Percentiles rank a stretch among this genome's conserved stretches.
Evolutionary conservation across 495 filamentous ascomycete species (phyloP).

Genomic region (Tricharina praecox): DNA sequence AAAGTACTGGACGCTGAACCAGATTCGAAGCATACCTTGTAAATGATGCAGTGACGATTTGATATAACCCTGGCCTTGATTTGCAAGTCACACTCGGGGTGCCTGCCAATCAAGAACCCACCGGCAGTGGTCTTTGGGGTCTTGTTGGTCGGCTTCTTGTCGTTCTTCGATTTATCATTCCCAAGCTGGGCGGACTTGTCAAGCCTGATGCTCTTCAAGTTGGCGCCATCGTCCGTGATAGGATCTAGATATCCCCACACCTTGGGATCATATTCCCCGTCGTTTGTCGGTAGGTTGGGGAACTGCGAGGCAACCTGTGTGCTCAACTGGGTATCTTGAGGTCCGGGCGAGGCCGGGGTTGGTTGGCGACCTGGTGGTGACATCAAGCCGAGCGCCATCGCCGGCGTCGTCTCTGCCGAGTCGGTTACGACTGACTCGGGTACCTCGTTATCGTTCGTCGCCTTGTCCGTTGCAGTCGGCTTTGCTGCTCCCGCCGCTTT

Average conservation of each 20-base stretch:
- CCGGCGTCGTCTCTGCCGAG: too few species aligned
- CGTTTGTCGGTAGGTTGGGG: conserved; percentile 60
- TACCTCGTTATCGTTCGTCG: too few species aligned
- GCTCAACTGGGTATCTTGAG: conserved; percentile 39
- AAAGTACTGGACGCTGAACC: not conserved
- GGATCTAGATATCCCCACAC: conserved; percentile 89
- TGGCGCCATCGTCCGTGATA: conserved; percentile 45
- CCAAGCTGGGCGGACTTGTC: conserved; percentile 25
- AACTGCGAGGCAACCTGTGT: conserved; percentile 60
- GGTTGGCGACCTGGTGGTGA: too few species aligned
- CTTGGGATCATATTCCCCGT: conserved; percentile 52
- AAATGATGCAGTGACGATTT: conserved; percentile 84
- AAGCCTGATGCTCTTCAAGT: conserved; percentile 50
- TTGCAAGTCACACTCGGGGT: conserved; percentile 80
- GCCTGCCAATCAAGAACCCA: conserved; percentile 83
- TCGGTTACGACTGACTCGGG: too few species aligned
- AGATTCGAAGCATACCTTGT: conserved; percentile 32
- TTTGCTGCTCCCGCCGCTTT: too few species aligned
- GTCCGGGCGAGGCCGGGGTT: conserved; percentile 33
- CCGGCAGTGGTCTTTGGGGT: conserved; percentile 28
- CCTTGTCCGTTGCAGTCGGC: too few species aligned
- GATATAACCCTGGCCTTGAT: conserved; percentile 74
- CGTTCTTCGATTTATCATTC: conserved; percentile 21
- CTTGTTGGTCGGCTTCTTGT: conserved; percentile 30
- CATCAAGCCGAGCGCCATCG: too few species aligned